A percentile compares a stretch with the other conserved stretches of the same genome.
These are phyloP conservation scores for Amanita inopinata DNA, from an alignment of 768 basidiomycete genomes.

Conservation along the genomic window DNA sequence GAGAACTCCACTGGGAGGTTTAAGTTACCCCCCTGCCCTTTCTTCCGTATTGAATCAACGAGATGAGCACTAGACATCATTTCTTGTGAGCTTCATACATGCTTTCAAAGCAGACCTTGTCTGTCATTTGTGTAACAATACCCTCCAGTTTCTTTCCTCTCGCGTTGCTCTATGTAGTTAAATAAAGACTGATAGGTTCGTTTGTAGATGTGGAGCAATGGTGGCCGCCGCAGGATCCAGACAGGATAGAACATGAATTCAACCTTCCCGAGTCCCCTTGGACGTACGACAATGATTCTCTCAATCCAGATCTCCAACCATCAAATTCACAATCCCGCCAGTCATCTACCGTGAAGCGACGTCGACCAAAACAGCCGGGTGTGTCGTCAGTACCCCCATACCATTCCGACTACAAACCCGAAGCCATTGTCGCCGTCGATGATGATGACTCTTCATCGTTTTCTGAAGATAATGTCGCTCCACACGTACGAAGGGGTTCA, in stretches of 20 bases:
- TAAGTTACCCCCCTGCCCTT: conserved; percentile 3
- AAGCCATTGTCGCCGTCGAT: conserved; percentile 18
- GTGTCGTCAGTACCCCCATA: conserved; percentile 58
- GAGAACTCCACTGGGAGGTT: conserved; percentile 2
- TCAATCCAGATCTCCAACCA: conserved; percentile 72
- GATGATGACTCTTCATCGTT: conserved; percentile 22
- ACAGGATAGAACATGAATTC: conserved; percentile 28
- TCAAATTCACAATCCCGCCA: conserved; percentile 36
- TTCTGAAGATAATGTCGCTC: conserved; percentile 20
- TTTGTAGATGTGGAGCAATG: conserved; percentile 17
- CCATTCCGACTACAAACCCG: conserved; percentile 57
- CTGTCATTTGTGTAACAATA: background rate
- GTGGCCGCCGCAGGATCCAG: conserved; percentile 76
- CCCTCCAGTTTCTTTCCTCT: background rate
- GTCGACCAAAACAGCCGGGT: conserved; percentile 20
- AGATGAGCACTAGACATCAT: no score
- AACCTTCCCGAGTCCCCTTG: conserved; percentile 61
- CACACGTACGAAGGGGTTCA: conserved; percentile 55
- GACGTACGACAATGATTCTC: conserved; percentile 69
- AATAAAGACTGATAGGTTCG: conserved; percentile 4
- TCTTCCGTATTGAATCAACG: no score
- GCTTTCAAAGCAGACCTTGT: no score
- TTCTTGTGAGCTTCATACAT: no score
- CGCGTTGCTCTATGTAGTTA: background rate
- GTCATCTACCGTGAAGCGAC: conserved; percentile 14